These are phyloP conservation scores for Kodamaea plutei DNA, from an alignment of 1,139 yeast species.

Conservation along the genomic window DNA sequence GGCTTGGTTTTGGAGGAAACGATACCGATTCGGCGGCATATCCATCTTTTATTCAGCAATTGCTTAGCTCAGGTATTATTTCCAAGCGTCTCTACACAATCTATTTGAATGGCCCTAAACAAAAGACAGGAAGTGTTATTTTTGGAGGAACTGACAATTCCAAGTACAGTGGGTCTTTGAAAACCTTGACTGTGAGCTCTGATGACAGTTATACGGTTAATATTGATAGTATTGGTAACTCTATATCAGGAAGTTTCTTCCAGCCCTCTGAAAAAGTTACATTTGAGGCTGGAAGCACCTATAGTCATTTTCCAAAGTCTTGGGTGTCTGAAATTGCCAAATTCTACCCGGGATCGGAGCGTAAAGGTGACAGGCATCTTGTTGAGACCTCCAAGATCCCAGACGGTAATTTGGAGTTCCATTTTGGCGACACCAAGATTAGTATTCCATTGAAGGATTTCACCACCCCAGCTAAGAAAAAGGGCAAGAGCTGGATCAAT, in stretches of 20 bases:
- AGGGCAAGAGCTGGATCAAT: too few relatives aligned
- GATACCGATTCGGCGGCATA: too few relatives aligned
- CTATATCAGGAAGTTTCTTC: conserved; percentile 4
- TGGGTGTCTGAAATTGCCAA: too few relatives aligned
- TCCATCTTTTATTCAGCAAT: too few relatives aligned
- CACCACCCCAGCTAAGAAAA: too few relatives aligned
- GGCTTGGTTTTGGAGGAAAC: too few relatives aligned
- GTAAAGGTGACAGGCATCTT: conserved; percentile 2
- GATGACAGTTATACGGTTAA: conserved; percentile 6
- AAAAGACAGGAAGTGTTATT: conserved; percentile 14
- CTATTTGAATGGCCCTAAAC: not conserved
- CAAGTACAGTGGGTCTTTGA: conserved; percentile 18
- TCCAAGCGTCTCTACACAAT: conserved; percentile 11
- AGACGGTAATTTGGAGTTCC: not conserved
- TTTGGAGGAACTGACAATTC: conserved; percentile 9
- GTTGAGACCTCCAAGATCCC: not conserved
- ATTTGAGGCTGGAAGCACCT: too few relatives aligned
- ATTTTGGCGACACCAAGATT: not conserved
- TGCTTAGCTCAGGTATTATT: conserved; percentile 12
- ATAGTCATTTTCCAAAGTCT: too few relatives aligned
- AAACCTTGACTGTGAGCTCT: conserved; percentile 7
- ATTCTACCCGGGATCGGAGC: too few relatives aligned
- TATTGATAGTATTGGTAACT: conserved; percentile 7
- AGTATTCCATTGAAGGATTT: conserved; percentile 1
- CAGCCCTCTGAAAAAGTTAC: too few relatives aligned